phyloP scores from a whole-genome alignment of 257 asterid species.

The Knoxia roxburghii region DNA sequence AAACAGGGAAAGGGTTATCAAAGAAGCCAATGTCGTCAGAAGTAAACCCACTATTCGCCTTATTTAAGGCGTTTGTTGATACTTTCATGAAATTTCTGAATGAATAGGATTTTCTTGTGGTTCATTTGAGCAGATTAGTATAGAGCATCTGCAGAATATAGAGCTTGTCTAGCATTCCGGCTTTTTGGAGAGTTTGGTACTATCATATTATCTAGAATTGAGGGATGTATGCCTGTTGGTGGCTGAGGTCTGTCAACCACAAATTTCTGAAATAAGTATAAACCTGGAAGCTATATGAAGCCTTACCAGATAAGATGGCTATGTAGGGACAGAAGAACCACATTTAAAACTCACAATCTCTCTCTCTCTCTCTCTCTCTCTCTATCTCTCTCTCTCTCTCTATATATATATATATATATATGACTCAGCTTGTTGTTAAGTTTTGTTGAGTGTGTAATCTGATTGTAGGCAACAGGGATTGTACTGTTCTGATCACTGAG shows the following conservation, averaged over 20 bases:
- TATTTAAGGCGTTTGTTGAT: constrained; percentile 44
- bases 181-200: background rate
- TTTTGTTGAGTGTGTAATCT: background rate
- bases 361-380: too few species aligned
- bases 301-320: background rate
- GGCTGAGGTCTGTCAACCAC: background rate
- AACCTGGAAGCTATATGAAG: too few species aligned
- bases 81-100: constrained; percentile 66
- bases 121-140: background rate
- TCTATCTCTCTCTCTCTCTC: too few species aligned
- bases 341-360: background rate
- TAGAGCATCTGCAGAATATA: background rate
- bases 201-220: background rate
- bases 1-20: constrained; percentile 46
- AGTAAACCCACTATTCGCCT: constrained; percentile 42
- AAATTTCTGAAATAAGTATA: background rate
- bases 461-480: background rate
- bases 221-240: background rate
- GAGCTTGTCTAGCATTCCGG: constrained; percentile 1
- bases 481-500: background rate
- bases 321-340: background rate
- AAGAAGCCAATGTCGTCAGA: constrained; percentile 33
- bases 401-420: too few species aligned
- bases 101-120: constrained; percentile 27
- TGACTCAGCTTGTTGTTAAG: background rate